Evolutionary conservation across 441 rosid species (phyloP), one percentile per base, ranked within the genome.

Genomic region (Populus hybrid): DNA sequence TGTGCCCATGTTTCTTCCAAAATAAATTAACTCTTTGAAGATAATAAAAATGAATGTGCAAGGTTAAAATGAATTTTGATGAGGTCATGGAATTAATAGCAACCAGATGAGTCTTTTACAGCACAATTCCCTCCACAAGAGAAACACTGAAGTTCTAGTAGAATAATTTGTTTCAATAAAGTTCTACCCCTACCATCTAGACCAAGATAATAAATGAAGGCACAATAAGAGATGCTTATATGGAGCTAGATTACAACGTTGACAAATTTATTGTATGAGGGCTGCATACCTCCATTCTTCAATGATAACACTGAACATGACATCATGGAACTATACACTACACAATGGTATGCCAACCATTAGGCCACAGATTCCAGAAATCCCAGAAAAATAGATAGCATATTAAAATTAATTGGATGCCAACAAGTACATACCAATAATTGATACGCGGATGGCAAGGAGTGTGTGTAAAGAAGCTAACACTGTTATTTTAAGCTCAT

Each of bases 1-100:
- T 10, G 73, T 11, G 40, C 24, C 46, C 64, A 46, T 28, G 16
- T 34, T 76, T 50, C 82, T 76, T 76, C 14, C 38, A 35, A 23
- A 79, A 1, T 16, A 66, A 3, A 75, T 50, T 35, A 53, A 30
- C 9, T 50, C 46, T 69, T 42, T 9, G 26, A 50, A 16, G 36
- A 34, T n/a, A 69, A 69, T 1, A 35, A 64, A 18, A 46, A 64
- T 57, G 67, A 40, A 74, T 21, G 18, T 18, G 21, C 8, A 63
- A 63, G 28, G 66, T 9, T 21, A 63, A 23, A 63, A 28, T 63
- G 30, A 69, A 69, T 26, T 38, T 57, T 4, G 34, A 59, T 68
- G 42, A 3, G 3, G 23, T 30, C 59, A n/a, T 10, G 50, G 38
- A 32, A 42, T 71, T 18, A 71, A 21, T n/a, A 9, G 20, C 4